Base-by-base conservation (phyloP, 305 asterid species). In the Plantago coronopus region DNA sequence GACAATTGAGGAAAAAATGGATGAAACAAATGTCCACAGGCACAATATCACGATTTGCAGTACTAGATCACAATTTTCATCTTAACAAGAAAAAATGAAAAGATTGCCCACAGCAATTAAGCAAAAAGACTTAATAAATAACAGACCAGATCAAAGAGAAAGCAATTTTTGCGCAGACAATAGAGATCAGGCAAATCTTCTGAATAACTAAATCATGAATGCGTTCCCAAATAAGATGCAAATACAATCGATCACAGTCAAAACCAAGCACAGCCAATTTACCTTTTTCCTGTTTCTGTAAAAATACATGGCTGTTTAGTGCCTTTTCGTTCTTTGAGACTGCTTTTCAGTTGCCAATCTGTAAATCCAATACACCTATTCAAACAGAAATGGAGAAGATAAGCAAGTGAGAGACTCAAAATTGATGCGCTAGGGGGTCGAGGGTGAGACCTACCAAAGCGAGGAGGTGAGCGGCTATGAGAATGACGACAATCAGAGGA, bases 361-460 rank as follows among this genome's bases (percentile, higher is more conserved):
- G 75, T 81, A 91, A 78, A 91, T 81, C 98, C 98, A 91, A 70
- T 88, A 91, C 56, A 79, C 95, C 97, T 91, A 64, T 48, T 69
- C 56, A 56, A 14, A 57, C 27, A 34, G 51, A 61, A 37, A 59
- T 4, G 6, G 16, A 13, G 4, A 2, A 25, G 10, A 63, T 22
- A 10, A 72, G 31, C 15, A 64, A 47, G 54, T 29, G 3, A 40
- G 63, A 61, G n/a, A 21, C 19, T 9, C 14, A 48, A 14, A 40
- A 5, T 54, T 23, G 61, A 57, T 15, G 34, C 43, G 58, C 15
- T 11, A 1, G 34, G 10, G 18, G 3, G 25, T 10, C 23, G n/a
- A 22, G 50, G 20, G 50, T n/a, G 27, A 27, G 3, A 57, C 62
- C 19, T 14, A 78, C 84, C 77, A 76, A 48, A 64, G 81, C 84